A percentile compares a stretch with the other conserved stretches of the same genome.
phyloP scores from a whole-genome alignment of 1,284 basidiomycete species.

The Schizopora paradoxa region DNA sequence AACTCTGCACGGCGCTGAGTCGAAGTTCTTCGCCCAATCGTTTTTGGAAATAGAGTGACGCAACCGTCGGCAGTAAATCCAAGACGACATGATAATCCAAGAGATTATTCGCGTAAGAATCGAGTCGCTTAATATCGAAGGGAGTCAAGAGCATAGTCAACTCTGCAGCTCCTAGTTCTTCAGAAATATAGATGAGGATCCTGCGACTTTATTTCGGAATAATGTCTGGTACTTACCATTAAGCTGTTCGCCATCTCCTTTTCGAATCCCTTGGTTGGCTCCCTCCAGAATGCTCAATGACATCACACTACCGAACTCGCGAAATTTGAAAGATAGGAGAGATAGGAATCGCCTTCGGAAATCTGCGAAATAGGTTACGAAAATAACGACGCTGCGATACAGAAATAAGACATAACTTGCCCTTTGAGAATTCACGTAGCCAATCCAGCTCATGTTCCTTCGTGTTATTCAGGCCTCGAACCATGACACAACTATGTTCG shows the following conservation, averaged over 20 bases:
- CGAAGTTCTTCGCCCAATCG: conserved; percentile 59
- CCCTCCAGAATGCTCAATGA: conserved; percentile 89
- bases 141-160: conserved; percentile 76
- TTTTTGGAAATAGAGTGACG: conserved; percentile 80
- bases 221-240: conserved; percentile 2
- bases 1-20: conserved; percentile 82
- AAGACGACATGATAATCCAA: conserved; percentile 95
- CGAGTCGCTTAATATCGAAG: conserved; percentile 94
- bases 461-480: conserved; percentile 72
- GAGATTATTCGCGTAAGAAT: conserved; percentile 94
- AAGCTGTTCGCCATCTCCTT: conserved; percentile 30
- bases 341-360: conserved; percentile 90
- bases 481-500: conserved; percentile 95
- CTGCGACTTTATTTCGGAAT: conserved; percentile 7
- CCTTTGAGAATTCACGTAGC: conserved; percentile 87
- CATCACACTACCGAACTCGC: conserved; percentile 85
- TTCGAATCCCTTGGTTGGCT: conserved; percentile 62
- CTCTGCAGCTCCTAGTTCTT: conserved; percentile 62
- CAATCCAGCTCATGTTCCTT: conserved; percentile 63
- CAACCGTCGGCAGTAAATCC: conserved; percentile 82
- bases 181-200: conserved; percentile 1
- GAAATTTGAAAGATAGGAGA: conserved; percentile 90
- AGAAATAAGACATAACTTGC: conserved; percentile 36
- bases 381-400: not conserved
- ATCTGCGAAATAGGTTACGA: conserved; percentile 44